Base-by-base conservation (phyloP, 2,329 filamentous ascomycete genomes). In the Sordariomycetes sp. region DNA sequence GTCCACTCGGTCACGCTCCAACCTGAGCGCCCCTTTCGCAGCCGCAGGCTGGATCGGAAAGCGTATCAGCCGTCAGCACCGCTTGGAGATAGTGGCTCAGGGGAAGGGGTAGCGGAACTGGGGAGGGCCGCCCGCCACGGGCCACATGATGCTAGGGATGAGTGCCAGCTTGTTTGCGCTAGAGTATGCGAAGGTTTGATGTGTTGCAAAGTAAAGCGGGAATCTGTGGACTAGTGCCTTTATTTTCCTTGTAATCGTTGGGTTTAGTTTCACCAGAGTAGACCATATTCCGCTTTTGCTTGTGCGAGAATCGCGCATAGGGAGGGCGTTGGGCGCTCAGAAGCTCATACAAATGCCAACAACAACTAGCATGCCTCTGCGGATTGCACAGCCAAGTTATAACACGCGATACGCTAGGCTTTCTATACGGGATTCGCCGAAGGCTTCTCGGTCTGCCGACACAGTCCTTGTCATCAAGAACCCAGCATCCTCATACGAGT, bases 1-100 rank as follows among this genome's bases (percentile, higher is more conserved):
- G 83, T 91, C 60, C 85, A 90, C 68, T 87, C 84, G 14, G 78
- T 76, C 3, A 90, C 88, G 1, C 67, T 92, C 35, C 87, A 90
- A 70, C 87, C 87, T 0, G 87, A 89, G 67, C 66, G 64, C n/a
- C 25, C 55, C 48, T 3, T 35, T 20, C 24, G 28, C 32, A 25
- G 32, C 20, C 32, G 46, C 11, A 14, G 25, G 40, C 40, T 18
- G 40, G n/a, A n/a, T 46, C 40, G 3, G 5, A 14, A 7, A n/a
- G 6, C 18, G 18, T 8, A n/a, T 7, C 40, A 16, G 40, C 40
- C 25, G 28, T 35, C 55, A 5, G 37, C 43, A 6, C 25, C 55
- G 11, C 25, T 57, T 3, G 55, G 20, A 22, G 43, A 25, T 28
- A 43, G 35, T 11, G 35, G 11, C 16, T 54, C 18, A 14, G 58